phyloP scores from a whole-genome alignment of 805 yeast genomes.

The Saccharomycopsis fibuligera region DNA sequence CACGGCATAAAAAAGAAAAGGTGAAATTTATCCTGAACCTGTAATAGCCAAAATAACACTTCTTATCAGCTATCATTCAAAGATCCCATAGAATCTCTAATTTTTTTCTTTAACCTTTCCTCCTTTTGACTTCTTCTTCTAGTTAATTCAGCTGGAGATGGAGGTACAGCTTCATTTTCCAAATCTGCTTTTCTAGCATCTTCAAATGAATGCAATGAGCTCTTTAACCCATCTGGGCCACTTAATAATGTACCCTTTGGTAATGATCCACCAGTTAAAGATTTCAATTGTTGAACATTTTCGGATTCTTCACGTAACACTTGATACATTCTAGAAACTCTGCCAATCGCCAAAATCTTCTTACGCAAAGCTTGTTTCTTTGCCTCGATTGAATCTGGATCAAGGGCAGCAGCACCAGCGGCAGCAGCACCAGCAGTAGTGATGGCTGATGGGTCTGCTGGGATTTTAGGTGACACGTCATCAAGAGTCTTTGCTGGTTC shows the following conservation, averaged over 20 bases:
- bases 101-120: constrained; percentile 32
- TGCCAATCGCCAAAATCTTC: constrained; percentile 93
- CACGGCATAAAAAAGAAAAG: too few relatives aligned
- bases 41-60: too few relatives aligned
- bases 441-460: constrained; percentile 12
- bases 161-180: constrained; percentile 85
- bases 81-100: constrained; percentile 17
- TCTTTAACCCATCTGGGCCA: constrained; percentile 74
- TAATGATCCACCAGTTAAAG: constrained; percentile 62
- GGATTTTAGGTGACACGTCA: constrained; percentile 21
- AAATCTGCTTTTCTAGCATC: constrained; percentile 79
- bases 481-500: constrained; percentile 31
- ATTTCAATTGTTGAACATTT: constrained; percentile 72
- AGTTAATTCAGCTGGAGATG: constrained; percentile 53
- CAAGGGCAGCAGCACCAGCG: constrained; percentile 13
- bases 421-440: constrained; percentile 6
- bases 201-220: constrained; percentile 65
- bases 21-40: too few relatives aligned
- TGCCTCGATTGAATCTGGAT: constrained; percentile 25
- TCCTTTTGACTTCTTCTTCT: constrained; percentile 40
- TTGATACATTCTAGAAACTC: constrained; percentile 87
- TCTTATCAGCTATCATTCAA: too few relatives aligned
- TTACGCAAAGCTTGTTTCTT: constrained; percentile 60
- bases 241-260: constrained; percentile 83
- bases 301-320: constrained; percentile 85